These are phyloP conservation scores for Bolboschoenoplectus hybrid DNA, from an alignment of 202 grass and related monocot genomes.

Conservation along the genomic window DNA sequence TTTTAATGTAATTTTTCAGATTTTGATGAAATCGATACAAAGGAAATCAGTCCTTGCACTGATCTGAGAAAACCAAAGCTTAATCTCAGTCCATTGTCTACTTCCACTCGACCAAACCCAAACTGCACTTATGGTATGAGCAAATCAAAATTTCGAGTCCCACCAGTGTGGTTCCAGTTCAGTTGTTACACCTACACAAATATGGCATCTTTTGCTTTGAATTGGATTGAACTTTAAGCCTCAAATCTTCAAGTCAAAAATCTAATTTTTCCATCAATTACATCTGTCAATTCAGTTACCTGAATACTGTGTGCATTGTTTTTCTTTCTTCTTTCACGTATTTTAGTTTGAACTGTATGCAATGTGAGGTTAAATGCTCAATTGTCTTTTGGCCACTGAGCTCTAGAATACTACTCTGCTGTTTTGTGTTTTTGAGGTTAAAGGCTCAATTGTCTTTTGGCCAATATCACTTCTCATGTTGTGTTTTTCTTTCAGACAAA, in stretches of 20 bases:
- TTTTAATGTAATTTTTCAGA: slow-evolving; percentile 42
- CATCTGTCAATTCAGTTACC: not conserved
- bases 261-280: not conserved
- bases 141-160: not conserved
- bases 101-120: not conserved
- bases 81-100: slow-evolving; percentile 4
- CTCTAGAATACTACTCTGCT: not conserved
- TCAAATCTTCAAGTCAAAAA: not conserved
- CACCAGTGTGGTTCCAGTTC: not conserved
- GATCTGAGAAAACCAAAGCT: slow-evolving; percentile 48
- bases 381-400: not conserved
- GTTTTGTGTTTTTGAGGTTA: not conserved
- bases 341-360: not conserved
- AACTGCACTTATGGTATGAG: slow-evolving; percentile 18
- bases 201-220: not conserved
- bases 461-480: not conserved
- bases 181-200: not conserved
- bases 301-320: not conserved
- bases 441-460: too few species aligned
- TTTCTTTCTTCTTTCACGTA: not conserved
- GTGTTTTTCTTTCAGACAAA: slow-evolving; percentile 4
- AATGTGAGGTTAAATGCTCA: not conserved
- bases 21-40: slow-evolving; percentile 47
- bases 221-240: not conserved
- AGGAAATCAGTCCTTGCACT: slow-evolving; percentile 39